phyloP scores from a whole-genome alignment of 352 stramenopile species.

The Pseudoperonospora humuli region DNA sequence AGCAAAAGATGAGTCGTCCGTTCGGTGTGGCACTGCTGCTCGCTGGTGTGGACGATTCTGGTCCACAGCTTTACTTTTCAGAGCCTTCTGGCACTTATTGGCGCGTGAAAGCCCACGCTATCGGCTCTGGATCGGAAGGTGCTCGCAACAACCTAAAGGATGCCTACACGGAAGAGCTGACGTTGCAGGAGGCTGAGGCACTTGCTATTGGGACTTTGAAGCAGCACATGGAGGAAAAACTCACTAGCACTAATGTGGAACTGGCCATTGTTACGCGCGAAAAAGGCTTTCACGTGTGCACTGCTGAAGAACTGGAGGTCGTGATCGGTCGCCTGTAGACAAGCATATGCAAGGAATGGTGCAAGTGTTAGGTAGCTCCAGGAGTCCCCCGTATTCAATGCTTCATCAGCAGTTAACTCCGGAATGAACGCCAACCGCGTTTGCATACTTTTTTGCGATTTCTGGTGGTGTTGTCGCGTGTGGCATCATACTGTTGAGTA shows the following conservation, averaged over 20 bases:
- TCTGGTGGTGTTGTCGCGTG: background rate
- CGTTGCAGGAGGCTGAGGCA: constrained; percentile 94
- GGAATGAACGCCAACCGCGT: constrained; percentile 15
- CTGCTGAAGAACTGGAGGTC: constrained; percentile 86
- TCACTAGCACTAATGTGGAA: constrained; percentile 97
- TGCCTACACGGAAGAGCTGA: constrained; percentile 94
- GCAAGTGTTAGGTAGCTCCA: background rate
- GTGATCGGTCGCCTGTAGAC: constrained; percentile 84
- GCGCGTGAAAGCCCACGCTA: constrained; percentile 97
- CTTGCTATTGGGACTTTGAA: constrained; percentile 95
- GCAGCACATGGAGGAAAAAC: constrained; percentile 99
- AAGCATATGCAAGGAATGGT: constrained; percentile 5
- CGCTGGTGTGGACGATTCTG: constrained; percentile 92
- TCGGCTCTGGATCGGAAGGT: constrained; percentile 95
- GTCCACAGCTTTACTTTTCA: constrained; percentile 93
- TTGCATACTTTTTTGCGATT: constrained; percentile 20
- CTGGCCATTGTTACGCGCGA: constrained; percentile 92
- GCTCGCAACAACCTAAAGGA: constrained; percentile 98
- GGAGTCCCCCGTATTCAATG: background rate
- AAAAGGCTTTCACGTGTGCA: constrained; percentile 95
- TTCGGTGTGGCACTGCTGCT: constrained; percentile 98
- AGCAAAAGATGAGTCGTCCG: constrained; percentile 96
- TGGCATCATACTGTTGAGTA: background rate
- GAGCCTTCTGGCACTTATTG: constrained; percentile 98
- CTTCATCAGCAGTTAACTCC: constrained; percentile 11